Base-by-base conservation (phyloP, 768 basidiomycete species). In the Lactarius hatsudake region DNA sequence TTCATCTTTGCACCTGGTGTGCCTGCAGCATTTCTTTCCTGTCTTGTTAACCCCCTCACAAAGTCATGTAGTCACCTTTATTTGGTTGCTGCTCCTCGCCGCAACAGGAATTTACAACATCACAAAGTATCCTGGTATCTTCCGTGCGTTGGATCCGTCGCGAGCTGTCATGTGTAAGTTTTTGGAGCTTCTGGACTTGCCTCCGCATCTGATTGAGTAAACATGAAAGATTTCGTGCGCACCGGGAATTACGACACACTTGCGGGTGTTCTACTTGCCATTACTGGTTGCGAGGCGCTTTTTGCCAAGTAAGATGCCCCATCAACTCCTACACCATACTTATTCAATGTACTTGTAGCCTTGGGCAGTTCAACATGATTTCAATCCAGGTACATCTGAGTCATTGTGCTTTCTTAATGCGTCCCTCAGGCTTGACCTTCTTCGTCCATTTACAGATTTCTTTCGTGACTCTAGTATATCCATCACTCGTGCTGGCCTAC, bases 251-350 rank as follows among this genome's bases (percentile, higher is more conserved):
- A 84, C 66, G 85, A 86, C 66, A 74, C 84, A 6, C 81, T 91
- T 0, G 80, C 86, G 9, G 89, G 88, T 40, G 81, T 90, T 1
- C 76, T 91, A 7, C 82, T 91, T 1, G 82, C 85, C 1, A 68
- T 90, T n/a, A 91, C 89, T 0, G 89, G 89, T 0, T 86, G 83
- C 70, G 88, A 90, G 73, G 87, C 86, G 1, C 76, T 87, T 55
- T 87, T 87, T 74, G 87, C 87, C 15, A 87, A 88, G 86, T 87
- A 57, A 34, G 28, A 9, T 34, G 8, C n/a, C 48, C 9, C 10
- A 12, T 26, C 28, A 36, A 62, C 30, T 53, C n/a, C 12, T 58
- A 23, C 2, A 12, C 23, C 10, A 51, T 48, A 26, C 26, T 26
- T 3, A 26, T 20, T 51, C 55, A 32, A 30, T 57, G 45, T 62